Evolutionary conservation across 2,329 filamentous ascomycete genomes (phyloP).

Genomic region (Sporothrix curviconia): DNA sequence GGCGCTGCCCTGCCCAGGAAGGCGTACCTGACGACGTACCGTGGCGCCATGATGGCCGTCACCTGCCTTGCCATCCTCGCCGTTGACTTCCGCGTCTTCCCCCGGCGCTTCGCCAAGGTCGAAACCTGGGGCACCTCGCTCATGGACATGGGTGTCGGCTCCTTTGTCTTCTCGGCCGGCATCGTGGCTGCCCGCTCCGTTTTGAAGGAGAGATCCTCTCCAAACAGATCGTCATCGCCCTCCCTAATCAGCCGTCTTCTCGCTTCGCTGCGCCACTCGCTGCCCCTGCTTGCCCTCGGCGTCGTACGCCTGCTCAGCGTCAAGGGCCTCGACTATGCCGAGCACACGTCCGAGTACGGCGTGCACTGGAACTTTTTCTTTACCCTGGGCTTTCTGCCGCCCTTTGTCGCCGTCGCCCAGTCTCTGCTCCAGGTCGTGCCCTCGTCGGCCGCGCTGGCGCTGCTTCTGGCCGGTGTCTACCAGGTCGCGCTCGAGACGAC

Average conservation of each 20-base stretch:
- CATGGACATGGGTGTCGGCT: constrained; percentile 96
- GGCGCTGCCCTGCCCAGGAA: constrained; percentile 61
- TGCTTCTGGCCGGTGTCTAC: constrained; percentile 63
- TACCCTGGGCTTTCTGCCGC: constrained; percentile 80
- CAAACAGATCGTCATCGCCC: constrained; percentile 28
- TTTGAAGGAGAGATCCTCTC: constrained; percentile 53
- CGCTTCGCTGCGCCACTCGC: constrained; percentile 66
- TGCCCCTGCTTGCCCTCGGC: constrained; percentile 76
- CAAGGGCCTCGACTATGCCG: constrained; percentile 91
- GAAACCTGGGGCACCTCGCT: constrained; percentile 99
- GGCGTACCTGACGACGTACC: constrained; percentile 87
- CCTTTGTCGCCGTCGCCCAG: constrained; percentile 80
- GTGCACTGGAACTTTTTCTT: constrained; percentile 99
- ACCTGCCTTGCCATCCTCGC: constrained; percentile 92
- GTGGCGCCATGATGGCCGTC: constrained; percentile 82
- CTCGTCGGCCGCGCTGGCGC: constrained; percentile 68
- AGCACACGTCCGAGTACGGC: constrained; percentile 95
- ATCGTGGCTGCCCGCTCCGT: constrained; percentile 80
- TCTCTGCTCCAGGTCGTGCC: constrained; percentile 62
- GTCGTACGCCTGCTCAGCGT: constrained; percentile 77
- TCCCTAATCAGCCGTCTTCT: constrained; percentile 53
- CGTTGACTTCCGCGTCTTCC: constrained; percentile 90
- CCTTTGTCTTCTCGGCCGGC: constrained; percentile 92
- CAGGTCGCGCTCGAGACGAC: constrained; percentile 71
- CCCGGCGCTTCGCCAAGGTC: constrained; percentile 90